Percentiles rank a stretch among this genome's conserved stretches.
These are phyloP conservation scores for Ascochyta fabae DNA, from an alignment of 2,329 filamentous ascomycete species.

Conservation along the genomic window DNA sequence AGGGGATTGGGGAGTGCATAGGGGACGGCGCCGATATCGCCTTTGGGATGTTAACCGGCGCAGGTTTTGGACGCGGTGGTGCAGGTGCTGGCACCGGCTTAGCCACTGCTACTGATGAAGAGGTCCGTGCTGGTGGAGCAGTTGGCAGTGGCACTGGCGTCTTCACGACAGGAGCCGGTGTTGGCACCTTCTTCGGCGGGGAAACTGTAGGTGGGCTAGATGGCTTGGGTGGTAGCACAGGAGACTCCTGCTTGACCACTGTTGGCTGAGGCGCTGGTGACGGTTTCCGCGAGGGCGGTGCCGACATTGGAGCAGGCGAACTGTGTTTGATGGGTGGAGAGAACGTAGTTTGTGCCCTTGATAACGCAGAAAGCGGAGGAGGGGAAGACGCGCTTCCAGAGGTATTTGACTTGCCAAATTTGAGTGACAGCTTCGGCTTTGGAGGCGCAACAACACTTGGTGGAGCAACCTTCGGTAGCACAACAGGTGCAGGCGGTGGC, in stretches of 20 bases:
- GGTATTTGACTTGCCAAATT: conserved; percentile 24
- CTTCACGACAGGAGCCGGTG: conserved; percentile 24
- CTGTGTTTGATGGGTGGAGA: conserved; percentile 27
- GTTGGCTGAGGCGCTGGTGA: conserved; percentile 23
- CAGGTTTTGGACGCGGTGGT: conserved; percentile 15
- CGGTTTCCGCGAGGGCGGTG: conserved; percentile 19
- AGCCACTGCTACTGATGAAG: conserved; percentile 12
- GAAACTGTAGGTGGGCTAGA: conserved; percentile 17
- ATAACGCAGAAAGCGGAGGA: conserved; percentile 7
- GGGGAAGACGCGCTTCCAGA: conserved; percentile 23
- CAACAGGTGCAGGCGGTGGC: conserved; percentile 1
- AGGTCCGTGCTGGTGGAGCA: conserved; percentile 6
- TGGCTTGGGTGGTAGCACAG: conserved; percentile 24
- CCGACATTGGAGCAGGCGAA: conserved; percentile 24
- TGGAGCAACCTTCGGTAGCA: neutral
- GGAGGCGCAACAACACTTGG: conserved; percentile 7
- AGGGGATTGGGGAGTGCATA: conserved; percentile 34
- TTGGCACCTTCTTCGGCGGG: conserved; percentile 24
- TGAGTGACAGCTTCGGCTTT: conserved; percentile 32
- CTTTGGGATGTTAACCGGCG: conserved; percentile 25
- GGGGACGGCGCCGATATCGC: conserved; percentile 27
- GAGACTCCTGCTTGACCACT: conserved; percentile 22
- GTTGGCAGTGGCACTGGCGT: conserved; percentile 15
- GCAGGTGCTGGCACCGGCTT: conserved; percentile 16
- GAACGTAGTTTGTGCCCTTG: conserved; percentile 23